Percentiles rank a stretch among this genome's conserved stretches.
These are phyloP conservation scores for Aspergillus oerlinghausenensis DNA, from an alignment of 2,329 filamentous ascomycete genomes.

Conservation along the genomic window DNA sequence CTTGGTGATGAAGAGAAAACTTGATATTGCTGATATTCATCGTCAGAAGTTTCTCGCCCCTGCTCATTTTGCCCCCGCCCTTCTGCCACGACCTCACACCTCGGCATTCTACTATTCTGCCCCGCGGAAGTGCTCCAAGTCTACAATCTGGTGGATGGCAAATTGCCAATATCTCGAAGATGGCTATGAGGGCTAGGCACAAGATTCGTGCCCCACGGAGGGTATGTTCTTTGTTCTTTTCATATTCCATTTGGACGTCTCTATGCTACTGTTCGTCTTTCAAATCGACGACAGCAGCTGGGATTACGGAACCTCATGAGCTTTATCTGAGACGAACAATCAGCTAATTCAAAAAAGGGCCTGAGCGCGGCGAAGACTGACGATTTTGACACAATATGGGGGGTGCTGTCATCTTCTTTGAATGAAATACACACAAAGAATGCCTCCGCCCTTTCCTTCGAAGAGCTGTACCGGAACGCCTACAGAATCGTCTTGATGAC, in stretches of 20 bases:
- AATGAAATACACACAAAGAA: slow-evolving; percentile 88
- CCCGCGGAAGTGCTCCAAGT: slow-evolving; percentile 6
- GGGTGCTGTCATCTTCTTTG: slow-evolving; percentile 69
- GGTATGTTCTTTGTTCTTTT: slow-evolving; percentile 46
- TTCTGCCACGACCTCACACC: not conserved
- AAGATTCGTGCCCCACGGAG: slow-evolving; percentile 65
- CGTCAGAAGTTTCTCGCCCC: not conserved
- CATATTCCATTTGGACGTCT: slow-evolving; percentile 8
- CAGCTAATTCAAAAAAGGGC: slow-evolving; percentile 43
- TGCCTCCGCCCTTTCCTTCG: slow-evolving; percentile 84
- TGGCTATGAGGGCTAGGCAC: slow-evolving; percentile 53
- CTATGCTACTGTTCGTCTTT: not conserved
- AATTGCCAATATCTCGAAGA: slow-evolving; percentile 20
- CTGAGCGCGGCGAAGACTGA: slow-evolving; percentile 53
- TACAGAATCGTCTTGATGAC: slow-evolving; percentile 93
- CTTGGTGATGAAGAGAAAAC: not conserved
- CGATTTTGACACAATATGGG: slow-evolving; percentile 86
- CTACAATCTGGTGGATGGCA: slow-evolving; percentile 8
- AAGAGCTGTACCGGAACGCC: slow-evolving; percentile 87
- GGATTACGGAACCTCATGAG: not conserved
- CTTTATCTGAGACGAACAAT: not conserved
- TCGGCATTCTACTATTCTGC: slow-evolving; percentile 1
- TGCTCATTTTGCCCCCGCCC: not conserved
- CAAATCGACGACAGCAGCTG: not conserved
- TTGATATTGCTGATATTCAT: not conserved